These are phyloP conservation scores for Beverwykella pulmonaria DNA, from an alignment of 495 filamentous ascomycete genomes.

Conservation along the genomic window DNA sequence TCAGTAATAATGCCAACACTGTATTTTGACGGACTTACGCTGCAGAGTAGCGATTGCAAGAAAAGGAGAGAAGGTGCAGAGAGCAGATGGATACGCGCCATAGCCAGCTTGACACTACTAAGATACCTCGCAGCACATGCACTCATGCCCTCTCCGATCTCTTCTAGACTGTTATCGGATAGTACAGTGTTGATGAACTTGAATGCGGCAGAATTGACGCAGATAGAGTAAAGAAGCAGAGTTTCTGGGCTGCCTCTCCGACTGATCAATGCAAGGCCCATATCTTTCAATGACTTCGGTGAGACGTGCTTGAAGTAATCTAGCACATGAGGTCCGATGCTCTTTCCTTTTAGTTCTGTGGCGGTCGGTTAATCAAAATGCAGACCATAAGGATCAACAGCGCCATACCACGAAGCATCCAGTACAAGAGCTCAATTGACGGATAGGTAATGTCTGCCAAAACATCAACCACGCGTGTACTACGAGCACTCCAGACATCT, in stretches of 20 bases:
- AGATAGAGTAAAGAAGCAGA: neutral
- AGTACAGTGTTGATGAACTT: conserved; percentile 5
- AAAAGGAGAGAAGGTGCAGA: neutral
- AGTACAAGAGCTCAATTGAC: conserved; percentile 3
- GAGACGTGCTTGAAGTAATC: conserved; percentile 4
- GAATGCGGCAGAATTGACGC: conserved; percentile 2
- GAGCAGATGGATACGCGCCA: neutral
- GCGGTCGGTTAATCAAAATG: neutral
- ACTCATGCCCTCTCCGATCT: neutral
- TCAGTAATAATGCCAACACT: too few species aligned
- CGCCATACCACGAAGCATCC: conserved; percentile 1
- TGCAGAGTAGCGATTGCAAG: neutral
- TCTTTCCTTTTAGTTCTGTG: neutral
- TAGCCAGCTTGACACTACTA: neutral
- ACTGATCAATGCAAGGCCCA: conserved; percentile 1
- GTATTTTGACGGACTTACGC: too few species aligned
- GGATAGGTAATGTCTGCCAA: neutral
- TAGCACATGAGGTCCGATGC: neutral
- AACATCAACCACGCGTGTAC: neutral
- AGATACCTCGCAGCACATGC: neutral
- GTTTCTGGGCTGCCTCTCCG: neutral
- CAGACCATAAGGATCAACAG: neutral
- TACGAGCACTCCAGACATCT: neutral
- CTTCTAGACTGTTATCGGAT: neutral
- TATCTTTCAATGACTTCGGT: neutral